These are phyloP conservation scores for Plenodomus biglobosus DNA, from an alignment of 2,329 filamentous ascomycete species.

Conservation along the genomic window DNA sequence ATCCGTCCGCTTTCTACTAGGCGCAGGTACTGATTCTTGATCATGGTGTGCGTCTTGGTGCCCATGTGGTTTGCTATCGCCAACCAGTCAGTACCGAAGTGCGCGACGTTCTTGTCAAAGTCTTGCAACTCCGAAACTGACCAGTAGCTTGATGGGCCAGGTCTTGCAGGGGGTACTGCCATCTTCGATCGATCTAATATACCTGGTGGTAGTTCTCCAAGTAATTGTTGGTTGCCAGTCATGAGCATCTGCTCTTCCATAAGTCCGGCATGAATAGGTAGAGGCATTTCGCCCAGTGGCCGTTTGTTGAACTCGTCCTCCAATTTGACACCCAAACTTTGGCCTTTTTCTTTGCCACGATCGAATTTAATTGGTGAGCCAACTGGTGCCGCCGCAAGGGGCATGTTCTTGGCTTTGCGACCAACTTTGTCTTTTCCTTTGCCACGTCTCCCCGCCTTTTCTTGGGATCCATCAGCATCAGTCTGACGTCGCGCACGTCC, in stretches of 20 bases:
- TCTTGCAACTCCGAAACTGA: conserved; percentile 79
- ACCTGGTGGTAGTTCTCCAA: conserved; percentile 22
- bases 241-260: conserved; percentile 33
- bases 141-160: conserved; percentile 79
- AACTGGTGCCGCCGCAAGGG: conserved; percentile 43
- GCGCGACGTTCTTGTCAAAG: conserved; percentile 69
- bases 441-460: conserved; percentile 47
- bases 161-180: conserved; percentile 46
- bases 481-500: conserved; percentile 41
- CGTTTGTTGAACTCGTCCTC: conserved; percentile 39
- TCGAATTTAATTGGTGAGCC: conserved; percentile 42
- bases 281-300: conserved; percentile 29
- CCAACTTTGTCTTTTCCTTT: conserved; percentile 44
- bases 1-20: conserved; percentile 48
- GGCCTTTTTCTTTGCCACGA: conserved; percentile 33
- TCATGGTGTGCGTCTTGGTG: conserved; percentile 85
- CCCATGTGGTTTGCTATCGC: conserved; percentile 77
- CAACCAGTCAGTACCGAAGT: conserved; percentile 78
- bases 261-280: conserved; percentile 26
- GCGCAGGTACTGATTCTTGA: conserved; percentile 54
- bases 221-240: conserved; percentile 21
- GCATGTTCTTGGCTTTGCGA: conserved; percentile 46
- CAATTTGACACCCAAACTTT: conserved; percentile 31
- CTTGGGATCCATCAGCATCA: conserved; percentile 36
- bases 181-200: conserved; percentile 41